Percentiles rank a stretch among this genome's conserved stretches.
Conservation (phyloP, 1,284 basidiomycete genomes). For the Microbotryomycetes sp. region DNA sequence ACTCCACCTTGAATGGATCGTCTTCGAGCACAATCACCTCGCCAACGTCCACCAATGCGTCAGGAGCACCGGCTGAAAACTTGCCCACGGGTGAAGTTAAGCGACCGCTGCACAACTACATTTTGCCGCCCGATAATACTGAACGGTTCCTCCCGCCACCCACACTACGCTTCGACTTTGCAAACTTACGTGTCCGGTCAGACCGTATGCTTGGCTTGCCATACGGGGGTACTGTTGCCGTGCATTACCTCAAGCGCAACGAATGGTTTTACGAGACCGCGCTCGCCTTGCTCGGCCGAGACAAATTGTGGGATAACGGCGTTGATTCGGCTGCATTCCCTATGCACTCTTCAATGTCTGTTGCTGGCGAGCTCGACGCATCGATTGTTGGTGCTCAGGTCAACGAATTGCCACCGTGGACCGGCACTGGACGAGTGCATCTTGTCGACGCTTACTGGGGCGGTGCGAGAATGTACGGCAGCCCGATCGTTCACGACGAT, state of each 20-base stretch:
- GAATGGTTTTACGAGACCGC: conserved; percentile 95
- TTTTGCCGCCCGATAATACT: conserved; percentile 14
- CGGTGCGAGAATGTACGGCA: conserved; percentile 36
- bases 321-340: conserved; percentile 17
- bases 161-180: conserved; percentile 33
- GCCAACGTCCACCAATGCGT: neutral
- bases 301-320: conserved; percentile 48
- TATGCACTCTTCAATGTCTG: conserved; percentile 11
- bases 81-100: conserved; percentile 26
- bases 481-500: conserved; percentile 34
- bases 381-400: conserved; percentile 5
- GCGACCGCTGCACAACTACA: conserved; percentile 26
- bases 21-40: neutral
- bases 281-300: conserved; percentile 70
- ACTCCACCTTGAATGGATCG: neutral
- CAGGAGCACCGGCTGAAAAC: conserved; percentile 6
- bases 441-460: conserved; percentile 32
- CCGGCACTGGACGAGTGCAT: conserved; percentile 18
- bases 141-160: conserved; percentile 30
- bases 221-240: conserved; percentile 80
- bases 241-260: conserved; percentile 94
- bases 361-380: neutral
- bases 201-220: conserved; percentile 32
- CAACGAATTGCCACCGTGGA: conserved; percentile 12
- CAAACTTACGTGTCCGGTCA: conserved; percentile 15